These are phyloP conservation scores for Cryptococcus floricola DNA, from an alignment of 1,284 basidiomycete genomes.

Conservation along the genomic window DNA sequence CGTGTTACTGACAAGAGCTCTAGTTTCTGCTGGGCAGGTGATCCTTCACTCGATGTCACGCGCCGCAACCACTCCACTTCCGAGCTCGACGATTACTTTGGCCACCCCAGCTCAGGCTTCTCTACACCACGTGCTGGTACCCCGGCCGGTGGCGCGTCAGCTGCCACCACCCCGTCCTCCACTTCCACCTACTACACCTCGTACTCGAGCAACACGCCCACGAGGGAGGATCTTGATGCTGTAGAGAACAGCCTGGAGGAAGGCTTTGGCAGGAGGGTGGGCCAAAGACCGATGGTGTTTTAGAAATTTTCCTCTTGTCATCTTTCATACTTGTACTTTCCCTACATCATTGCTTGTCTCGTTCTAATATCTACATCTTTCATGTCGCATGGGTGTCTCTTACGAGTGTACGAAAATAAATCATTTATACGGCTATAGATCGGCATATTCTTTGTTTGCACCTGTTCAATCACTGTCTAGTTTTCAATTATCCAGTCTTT, in stretches of 20 bases:
- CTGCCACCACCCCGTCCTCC: slow-evolving; percentile 11
- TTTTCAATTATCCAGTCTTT: no score
- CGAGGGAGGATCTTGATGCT: slow-evolving; percentile 13
- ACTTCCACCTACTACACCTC: slow-evolving; percentile 16
- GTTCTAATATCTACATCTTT: not conserved
- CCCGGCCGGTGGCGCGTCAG: not conserved
- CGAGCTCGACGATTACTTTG: slow-evolving; percentile 41
- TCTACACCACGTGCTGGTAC: not conserved
- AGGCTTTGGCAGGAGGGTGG: not conserved
- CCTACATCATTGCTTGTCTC: not conserved
- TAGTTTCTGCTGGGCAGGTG: slow-evolving; percentile 47
- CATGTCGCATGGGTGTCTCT: no score
- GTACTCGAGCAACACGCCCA: slow-evolving; percentile 11
- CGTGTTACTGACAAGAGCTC: not conserved
- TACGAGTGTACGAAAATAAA: no score
- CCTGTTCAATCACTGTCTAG: no score
- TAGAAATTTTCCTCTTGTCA: not conserved
- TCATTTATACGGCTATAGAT: no score
- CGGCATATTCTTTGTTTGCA: no score
- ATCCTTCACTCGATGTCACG: slow-evolving; percentile 1
- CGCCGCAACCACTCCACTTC: slow-evolving; percentile 36
- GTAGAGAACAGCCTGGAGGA: slow-evolving; percentile 8
- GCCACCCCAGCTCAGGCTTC: slow-evolving; percentile 7
- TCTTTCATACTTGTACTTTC: not conserved
- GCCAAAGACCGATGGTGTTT: not conserved